A percentile compares a stretch with the other conserved stretches of the same genome.
Conservation (phyloP, 2,329 filamentous ascomycete genomes). For the Stagonosporopsis vannaccii region DNA sequence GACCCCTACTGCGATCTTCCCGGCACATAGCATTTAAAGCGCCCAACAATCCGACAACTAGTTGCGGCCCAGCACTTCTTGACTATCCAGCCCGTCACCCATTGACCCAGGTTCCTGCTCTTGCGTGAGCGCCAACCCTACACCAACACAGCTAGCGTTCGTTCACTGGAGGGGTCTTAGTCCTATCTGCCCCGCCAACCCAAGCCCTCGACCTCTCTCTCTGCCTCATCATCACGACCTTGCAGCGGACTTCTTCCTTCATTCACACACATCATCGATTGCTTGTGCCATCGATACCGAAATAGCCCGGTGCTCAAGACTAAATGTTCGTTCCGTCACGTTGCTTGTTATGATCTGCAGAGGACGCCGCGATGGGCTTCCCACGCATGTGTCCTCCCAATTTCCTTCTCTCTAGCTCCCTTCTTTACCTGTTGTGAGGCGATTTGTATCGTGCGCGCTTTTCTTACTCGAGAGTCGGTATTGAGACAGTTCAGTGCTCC, state of each 20-base stretch:
- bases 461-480: conserved; percentile 44
- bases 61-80: background rate
- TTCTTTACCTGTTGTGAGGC: conserved; percentile 32
- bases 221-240: conserved; percentile 29
- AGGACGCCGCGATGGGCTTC: conserved; percentile 41
- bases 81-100: conserved; percentile 7
- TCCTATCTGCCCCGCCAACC: conserved; percentile 43
- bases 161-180: conserved; percentile 42
- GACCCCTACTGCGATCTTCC: conserved; percentile 1
- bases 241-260: conserved; percentile 25
- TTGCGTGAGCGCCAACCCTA: conserved; percentile 29
- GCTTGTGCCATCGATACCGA: conserved; percentile 35
- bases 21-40: conserved; percentile 2
- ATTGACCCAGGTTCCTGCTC: conserved; percentile 12
- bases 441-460: conserved; percentile 39
- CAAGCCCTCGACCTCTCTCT: conserved; percentile 33
- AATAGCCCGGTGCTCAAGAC: conserved; percentile 40
- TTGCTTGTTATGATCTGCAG: conserved; percentile 42
- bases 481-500: conserved; percentile 51
- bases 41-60: conserved; percentile 4
- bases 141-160: conserved; percentile 40
- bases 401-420: conserved; percentile 28
- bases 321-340: conserved; percentile 52
- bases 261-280: conserved; percentile 26
- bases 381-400: conserved; percentile 30